These are phyloP conservation scores for Pisolithus tinctorius DNA, from an alignment of 768 basidiomycete species.

Conservation along the genomic window DNA sequence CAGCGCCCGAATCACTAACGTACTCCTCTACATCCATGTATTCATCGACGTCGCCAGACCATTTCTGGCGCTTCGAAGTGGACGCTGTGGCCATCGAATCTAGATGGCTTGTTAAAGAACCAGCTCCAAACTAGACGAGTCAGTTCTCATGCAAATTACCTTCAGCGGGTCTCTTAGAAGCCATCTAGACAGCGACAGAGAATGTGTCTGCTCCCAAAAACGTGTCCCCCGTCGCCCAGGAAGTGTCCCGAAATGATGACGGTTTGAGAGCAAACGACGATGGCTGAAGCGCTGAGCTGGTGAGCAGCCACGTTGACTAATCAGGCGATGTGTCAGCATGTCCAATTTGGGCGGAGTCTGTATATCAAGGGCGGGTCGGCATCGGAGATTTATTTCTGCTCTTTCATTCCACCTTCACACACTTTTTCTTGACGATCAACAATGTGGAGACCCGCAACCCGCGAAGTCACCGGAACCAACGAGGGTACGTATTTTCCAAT, in stretches of 20 bases:
- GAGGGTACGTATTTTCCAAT: slow-evolving; percentile 55
- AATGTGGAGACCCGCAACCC: slow-evolving; percentile 89
- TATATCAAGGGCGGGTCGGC: slow-evolving; percentile 12
- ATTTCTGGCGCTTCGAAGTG: slow-evolving; percentile 36
- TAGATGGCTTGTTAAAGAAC: slow-evolving; percentile 4
- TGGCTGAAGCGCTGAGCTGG: not conserved
- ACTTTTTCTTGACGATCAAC: slow-evolving; percentile 30
- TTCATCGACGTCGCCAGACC: slow-evolving; percentile 45
- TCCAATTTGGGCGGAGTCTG: slow-evolving; percentile 29
- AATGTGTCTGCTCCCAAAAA: not conserved
- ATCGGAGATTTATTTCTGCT: slow-evolving; percentile 31
- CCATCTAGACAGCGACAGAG: slow-evolving; percentile 17
- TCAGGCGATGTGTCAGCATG: slow-evolving; percentile 19
- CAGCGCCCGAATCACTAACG: slow-evolving; percentile 24
- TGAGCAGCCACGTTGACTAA: not conserved
- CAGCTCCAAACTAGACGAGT: not conserved
- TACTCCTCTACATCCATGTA: slow-evolving; percentile 54
- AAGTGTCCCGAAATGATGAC: not conserved
- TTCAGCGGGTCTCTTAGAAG: slow-evolving; percentile 35
- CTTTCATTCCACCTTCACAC: slow-evolving; percentile 5
- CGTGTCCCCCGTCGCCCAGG: not conserved
- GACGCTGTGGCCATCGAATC: slow-evolving; percentile 19
- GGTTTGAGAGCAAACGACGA: not conserved
- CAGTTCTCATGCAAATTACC: slow-evolving; percentile 19
- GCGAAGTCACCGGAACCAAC: slow-evolving; percentile 88